Evolutionary conservation across 73 alveolate species (phyloP), one percentile per base, ranked within the genome.

Genomic region (Stentor coeruleus): DNA sequence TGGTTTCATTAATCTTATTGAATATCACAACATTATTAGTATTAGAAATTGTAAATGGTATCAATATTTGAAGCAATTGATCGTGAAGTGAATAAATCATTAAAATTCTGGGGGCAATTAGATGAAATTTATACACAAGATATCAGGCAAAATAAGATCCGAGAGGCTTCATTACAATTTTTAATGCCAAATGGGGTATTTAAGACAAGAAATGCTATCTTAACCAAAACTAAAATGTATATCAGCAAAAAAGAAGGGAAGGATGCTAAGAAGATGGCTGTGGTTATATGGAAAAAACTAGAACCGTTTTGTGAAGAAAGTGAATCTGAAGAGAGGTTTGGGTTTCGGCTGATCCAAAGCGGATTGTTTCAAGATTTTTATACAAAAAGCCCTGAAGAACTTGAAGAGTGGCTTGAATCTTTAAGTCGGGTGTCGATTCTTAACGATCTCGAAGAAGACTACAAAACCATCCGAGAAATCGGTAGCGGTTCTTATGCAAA

Each of bases 401-500:
- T 66, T 1, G 79, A 66, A 11, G 79, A 20, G 20, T 66, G 79
- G 37, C 79, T 66, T 31, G n/a, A 20, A 28, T 1, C n/a, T 2
- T 33, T 66, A 15, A 20, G 40, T 2, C n/a, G 39, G 33, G 41
- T 66, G 20, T 37, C 40, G 33, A 66, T 66, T 66, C 11, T 66
- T 20, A 66, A 20, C 11, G 79, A 66, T 66, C 11, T 66, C 15
- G 37, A 31, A 2, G 37, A 66, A 20, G 79, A 66, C 33, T 66
- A 20, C 39, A 33, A 20, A 11, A 20, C 33, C 33, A 66, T 20
- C n/a, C n/a, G 33, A 40, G n/a, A 15, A 75, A 40, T 75, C 11
- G 83, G 83, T 14, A n/a, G 36, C 0, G 77, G 77, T 20, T 14
- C 33, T 38, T 75, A 15, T 40, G 77, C 83, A 26, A 75, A 55